Base-by-base conservation (phyloP, 345 rosid genomes). In the Dovyalis caffra region DNA sequence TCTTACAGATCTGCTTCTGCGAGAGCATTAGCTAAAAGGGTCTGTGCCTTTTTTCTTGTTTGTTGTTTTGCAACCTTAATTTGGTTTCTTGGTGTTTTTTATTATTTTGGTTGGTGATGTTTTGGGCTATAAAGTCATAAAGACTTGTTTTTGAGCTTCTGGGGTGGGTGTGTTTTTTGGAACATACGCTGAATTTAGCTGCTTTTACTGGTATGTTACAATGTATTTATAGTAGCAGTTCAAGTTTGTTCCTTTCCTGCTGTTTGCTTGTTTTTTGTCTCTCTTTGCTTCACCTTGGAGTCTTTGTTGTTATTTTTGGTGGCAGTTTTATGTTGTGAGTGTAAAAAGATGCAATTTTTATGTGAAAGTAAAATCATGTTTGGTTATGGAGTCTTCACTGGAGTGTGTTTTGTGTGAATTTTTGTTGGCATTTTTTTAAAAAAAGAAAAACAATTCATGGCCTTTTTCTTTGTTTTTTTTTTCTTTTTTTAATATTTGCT, bases 1-100 rank as follows among this genome's bases (percentile, higher is more conserved):
- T 33, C 73, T 61, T 12, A 8, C 60, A 61, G 69, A 61, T 68
- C 73, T 70, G 74, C 60, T 45, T 78, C 60, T 47, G 53, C 68
- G 1, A 21, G 34, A 18, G 64, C 43, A 40, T 33, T 0, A 34
- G 35, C 65, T 33, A 69, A 47, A 37, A n/a, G 64, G 65, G 73
- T 72, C 21, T 21, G 1, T 23, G 29, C 21, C 31, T 33, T 21
- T 34, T 8, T 5, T 25, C 18, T 28, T 71, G 16, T 40, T 58
- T 18, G 43, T 49, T 34, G 34, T 43, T 68, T 33, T 34, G 31
- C 5, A 3, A 25, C 53, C 60, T 14, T 6, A 45, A 26, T 37
- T 53, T 51, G 45, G 33, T 37, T 1, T 21, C 18, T 28, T 49
- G 10, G 20, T 68, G 28, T 31, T 35, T 76, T 61, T 26, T 70